A percentile compares a stretch with the other conserved stretches of the same genome.
Conservation (phyloP, 2,329 filamentous ascomycete genomes). For the Talaromyces islandicus region DNA sequence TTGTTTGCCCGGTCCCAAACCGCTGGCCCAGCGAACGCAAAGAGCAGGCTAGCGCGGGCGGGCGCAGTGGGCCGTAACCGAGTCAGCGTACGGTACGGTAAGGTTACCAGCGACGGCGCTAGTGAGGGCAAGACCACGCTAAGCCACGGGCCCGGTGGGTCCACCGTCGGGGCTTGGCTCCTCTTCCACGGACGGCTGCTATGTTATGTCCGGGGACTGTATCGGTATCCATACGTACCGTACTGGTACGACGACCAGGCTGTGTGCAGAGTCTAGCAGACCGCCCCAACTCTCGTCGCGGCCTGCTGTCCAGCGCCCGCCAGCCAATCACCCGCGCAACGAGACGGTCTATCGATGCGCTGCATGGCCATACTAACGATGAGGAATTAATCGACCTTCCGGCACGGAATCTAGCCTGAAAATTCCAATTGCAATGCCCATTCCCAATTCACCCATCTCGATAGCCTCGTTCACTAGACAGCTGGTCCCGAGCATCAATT, state of each 20-base stretch:
- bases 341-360: slow-evolving; percentile 7
- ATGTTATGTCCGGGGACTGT: background rate
- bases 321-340: background rate
- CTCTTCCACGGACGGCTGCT: too few species aligned
- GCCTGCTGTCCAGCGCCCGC: background rate
- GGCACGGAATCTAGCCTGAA: slow-evolving; percentile 15
- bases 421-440: slow-evolving; percentile 32
- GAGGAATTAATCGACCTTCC: background rate
- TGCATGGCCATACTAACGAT: too few species aligned
- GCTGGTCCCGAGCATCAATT: background rate
- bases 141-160: background rate
- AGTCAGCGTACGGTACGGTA: background rate
- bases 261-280: background rate
- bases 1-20: slow-evolving; percentile 5
- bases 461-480: slow-evolving; percentile 22
- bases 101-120: background rate
- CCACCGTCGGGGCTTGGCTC: background rate
- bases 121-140: background rate
- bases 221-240: too few species aligned
- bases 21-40: slow-evolving; percentile 1
- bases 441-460: slow-evolving; percentile 19
- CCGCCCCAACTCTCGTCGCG: slow-evolving; percentile 1
- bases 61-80: background rate
- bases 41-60: background rate
- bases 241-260: background rate